Base-by-base conservation (phyloP, 306 rosid genomes). In the Rubus idaeus region DNA sequence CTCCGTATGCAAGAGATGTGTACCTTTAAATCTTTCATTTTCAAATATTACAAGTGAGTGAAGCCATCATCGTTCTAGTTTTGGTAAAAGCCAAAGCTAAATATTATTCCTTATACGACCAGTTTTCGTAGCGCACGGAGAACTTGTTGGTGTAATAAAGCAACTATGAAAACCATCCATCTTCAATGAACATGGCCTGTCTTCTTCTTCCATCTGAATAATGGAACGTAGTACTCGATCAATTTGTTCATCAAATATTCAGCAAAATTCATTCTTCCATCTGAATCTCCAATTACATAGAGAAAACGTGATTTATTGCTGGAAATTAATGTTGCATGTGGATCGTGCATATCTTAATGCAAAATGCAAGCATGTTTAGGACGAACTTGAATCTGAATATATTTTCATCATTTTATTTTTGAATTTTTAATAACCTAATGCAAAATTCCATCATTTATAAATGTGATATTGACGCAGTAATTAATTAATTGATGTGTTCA, bases 131-230 rank as follows among this genome's bases (percentile, higher is more conserved):
- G 3, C 35, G 50, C 51, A 66, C 35, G 35, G 14, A n/a, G 16
- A 42, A 10, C 35, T 9, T 41, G 16, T 42, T 42, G 62, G 56
- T 62, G 37, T 75, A 20, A 8, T 44, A n/a, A 21, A n/a, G 53
- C 26, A 58, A n/a, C 11, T 30, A 35, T 4, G 39, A 58, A 35
- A 62, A 1, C 44, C 5, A 30, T 30, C 42, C 62, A 52, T 26
- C 42, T 37, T 58, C 35, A 46, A 47, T 21, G 30, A 75, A 81
- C 77, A 72, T 71, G 71, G 64, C 66, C 12, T 61, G 75, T 79
- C 64, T 71, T 86, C 62, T 77, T 55, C 55, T 62, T 10, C 49
- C 49, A 62, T 66, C 5, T 21, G 21, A 39, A 39, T 30, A 6
- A 35, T 14, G 52, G 49, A 41, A 56, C 35, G 35, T 30, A 30